Percentiles rank a stretch among this genome's conserved stretches.
Conservation (phyloP, 2,329 filamentous ascomycete genomes). For the Diatrype stigma region DNA sequence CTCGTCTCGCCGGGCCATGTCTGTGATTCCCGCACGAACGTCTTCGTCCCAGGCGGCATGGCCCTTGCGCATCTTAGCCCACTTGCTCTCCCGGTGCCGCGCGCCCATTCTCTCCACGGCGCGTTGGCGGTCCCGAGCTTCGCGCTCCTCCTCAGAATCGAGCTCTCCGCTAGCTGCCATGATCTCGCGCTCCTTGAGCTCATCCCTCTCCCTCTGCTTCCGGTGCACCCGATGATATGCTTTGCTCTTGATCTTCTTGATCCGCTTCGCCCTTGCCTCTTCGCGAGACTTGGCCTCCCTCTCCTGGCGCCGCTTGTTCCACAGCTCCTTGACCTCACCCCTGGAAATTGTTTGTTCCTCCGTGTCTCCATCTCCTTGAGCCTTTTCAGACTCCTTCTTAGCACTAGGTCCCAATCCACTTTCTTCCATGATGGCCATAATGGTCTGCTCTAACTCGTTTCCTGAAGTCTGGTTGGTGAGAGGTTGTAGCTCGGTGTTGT, state of each 20-base stretch:
- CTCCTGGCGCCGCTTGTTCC: constrained; percentile 71
- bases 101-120: constrained; percentile 83
- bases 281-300: constrained; percentile 86
- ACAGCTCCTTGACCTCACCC: constrained; percentile 67
- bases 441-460: constrained; percentile 80
- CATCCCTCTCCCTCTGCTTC: constrained; percentile 58
- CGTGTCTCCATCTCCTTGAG: constrained; percentile 62
- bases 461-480: constrained; percentile 60
- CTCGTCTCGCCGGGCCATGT: constrained; percentile 78
- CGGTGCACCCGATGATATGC: constrained; percentile 88
- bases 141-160: constrained; percentile 62
- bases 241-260: constrained; percentile 99
- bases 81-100: constrained; percentile 83
- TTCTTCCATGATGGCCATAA: constrained; percentile 84
- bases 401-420: constrained; percentile 66
- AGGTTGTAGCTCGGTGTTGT: constrained; percentile 61
- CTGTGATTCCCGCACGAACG: constrained; percentile 69
- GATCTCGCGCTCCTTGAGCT: constrained; percentile 48
- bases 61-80: constrained; percentile 82
- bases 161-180: constrained; percentile 55
- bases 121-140: constrained; percentile 65
- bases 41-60: constrained; percentile 86
- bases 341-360: constrained; percentile 69
- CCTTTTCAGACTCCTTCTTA: constrained; percentile 52
- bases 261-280: constrained; percentile 80